Base-by-base conservation (phyloP, 1,139 yeast species). In the Scheffersomyces titani region DNA sequence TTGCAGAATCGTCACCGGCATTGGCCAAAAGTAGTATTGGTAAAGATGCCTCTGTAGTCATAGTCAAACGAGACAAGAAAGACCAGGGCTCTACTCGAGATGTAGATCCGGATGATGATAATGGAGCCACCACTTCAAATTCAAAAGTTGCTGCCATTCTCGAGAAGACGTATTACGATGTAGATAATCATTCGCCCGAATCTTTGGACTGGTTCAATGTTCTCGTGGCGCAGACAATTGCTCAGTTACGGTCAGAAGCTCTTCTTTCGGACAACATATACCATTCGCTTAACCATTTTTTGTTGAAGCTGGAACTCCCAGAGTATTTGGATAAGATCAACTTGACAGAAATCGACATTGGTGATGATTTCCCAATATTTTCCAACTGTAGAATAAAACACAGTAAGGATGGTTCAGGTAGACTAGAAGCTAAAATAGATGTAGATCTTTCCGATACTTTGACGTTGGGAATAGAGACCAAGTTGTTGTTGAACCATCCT, bases 171-270 rank as follows among this genome's bases (percentile, higher is more conserved):
- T 92, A 92, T 68, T 96, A 96, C 70, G 92, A 94, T 68, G 98
- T 94, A 1, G 86, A 88, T 50, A 87, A 87, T 22, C 99, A 96
- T 70, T 79, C 88, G 2, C 84, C 98, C 0, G 99, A 94, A 74
- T 89, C 97, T 0, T 76, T 94, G 56, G 99, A 94, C 71, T 94
- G 99, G 99, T 92, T 94, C 70, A 94, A 94, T 65, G 98, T 94
- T 1, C 77, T 94, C 52, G 83, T 94, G 21, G 99, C 98, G 0
- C 98, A 96, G 69, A 88, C 93, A 5, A 88, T 94, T 22, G 85
- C 92, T 21, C 97, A 93, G 64, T 82, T 92, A 59, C 81, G 99
- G 58, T 83, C 87, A 20, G 98, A 94, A 69, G 98, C 98, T 0
- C 74, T 91, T 58, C 80, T 84, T 54, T 86, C 92, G 51, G 96